Conservation (phyloP, 208 protist genomes). For the Leishmania tarentolae region DNA sequence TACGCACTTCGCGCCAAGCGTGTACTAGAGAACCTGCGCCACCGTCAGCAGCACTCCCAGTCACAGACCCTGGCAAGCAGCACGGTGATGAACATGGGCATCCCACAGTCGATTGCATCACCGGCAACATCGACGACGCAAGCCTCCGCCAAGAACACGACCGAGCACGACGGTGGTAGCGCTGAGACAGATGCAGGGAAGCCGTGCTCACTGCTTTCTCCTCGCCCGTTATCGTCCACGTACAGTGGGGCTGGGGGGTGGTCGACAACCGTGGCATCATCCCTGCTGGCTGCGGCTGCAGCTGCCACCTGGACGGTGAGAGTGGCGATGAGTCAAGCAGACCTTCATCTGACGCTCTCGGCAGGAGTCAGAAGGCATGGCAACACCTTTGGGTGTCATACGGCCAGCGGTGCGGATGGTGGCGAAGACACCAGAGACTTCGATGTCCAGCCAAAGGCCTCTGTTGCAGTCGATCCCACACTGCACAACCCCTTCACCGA, state of each 20-base stretch:
- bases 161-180: background rate
- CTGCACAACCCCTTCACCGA: conserved; percentile 62
- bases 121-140: background rate
- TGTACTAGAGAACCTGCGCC: conserved; percentile 16
- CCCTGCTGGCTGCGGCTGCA: conserved; percentile 8
- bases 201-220: conserved; percentile 9
- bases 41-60: conserved; percentile 11
- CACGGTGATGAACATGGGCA: background rate
- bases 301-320: conserved; percentile 22
- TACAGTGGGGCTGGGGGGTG: background rate
- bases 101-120: background rate
- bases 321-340: conserved; percentile 1
- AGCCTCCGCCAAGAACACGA: background rate
- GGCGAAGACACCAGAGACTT: background rate
- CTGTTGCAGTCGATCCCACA: conserved; percentile 16
- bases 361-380: background rate
- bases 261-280: background rate
- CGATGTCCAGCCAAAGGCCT: background rate
- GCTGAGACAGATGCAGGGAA: background rate
- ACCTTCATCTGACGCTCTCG: background rate
- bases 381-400: background rate
- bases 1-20: conserved; percentile 57
- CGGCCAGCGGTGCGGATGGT: background rate
- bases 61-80: background rate
- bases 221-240: conserved; percentile 4